These are phyloP conservation scores for Pythium insidiosum DNA, from an alignment of 352 stramenopile genomes.

Conservation along the genomic window DNA sequence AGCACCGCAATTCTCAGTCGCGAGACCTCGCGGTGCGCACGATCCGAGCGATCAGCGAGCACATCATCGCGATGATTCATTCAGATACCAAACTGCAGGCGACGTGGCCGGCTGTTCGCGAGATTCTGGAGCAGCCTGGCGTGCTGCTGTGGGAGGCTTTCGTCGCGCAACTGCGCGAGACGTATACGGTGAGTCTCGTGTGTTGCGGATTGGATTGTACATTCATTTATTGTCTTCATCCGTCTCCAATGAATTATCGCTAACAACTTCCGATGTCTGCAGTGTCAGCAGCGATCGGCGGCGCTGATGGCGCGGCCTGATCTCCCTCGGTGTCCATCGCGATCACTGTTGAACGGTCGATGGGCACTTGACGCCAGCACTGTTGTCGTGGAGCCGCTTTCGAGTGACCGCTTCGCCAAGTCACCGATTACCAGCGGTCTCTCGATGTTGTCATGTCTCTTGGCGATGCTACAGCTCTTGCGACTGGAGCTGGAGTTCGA, in stretches of 20 bases:
- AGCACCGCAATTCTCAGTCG: background rate
- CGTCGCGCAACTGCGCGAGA: constrained; percentile 10
- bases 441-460: too few species aligned
- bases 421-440: too few species aligned
- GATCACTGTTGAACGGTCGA: too few species aligned
- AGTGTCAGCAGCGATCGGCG: too few species aligned
- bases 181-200: constrained; percentile 9
- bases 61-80: constrained; percentile 4
- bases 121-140: constrained; percentile 5
- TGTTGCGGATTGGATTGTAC: background rate
- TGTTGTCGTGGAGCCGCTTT: too few species aligned
- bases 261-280: background rate
- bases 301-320: too few species aligned
- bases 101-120: constrained; percentile 7
- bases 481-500: too few species aligned
- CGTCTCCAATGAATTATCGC: background rate
- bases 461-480: too few species aligned
- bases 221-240: background rate
- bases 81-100: constrained; percentile 1
- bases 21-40: constrained; percentile 3
- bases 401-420: too few species aligned
- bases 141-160: constrained; percentile 11
- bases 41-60: constrained; percentile 8
- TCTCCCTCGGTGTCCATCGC: too few species aligned
- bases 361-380: too few species aligned